These are phyloP conservation scores for Fusarium sp. DNA, from an alignment of 2,329 filamentous ascomycete genomes.

Conservation along the genomic window DNA sequence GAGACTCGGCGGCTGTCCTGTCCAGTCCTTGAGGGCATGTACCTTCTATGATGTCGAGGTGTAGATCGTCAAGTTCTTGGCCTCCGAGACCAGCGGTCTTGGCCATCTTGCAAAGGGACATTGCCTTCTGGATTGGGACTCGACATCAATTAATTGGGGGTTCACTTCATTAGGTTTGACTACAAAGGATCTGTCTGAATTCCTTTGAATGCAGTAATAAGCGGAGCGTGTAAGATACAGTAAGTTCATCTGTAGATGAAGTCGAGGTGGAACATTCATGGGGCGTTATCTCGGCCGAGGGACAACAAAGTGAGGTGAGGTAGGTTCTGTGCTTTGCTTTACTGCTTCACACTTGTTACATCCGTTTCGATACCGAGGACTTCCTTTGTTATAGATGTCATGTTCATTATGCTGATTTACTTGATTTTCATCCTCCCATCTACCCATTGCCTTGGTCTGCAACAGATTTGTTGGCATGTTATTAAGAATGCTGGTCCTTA, in stretches of 20 bases:
- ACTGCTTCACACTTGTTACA: constrained; percentile 36
- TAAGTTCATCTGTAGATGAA: background rate
- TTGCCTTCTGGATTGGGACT: constrained; percentile 11
- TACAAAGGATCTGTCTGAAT: background rate
- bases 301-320: background rate
- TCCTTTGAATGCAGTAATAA: constrained; percentile 6
- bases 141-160: constrained; percentile 2
- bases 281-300: constrained; percentile 28
- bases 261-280: constrained; percentile 32
- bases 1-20: constrained; percentile 19
- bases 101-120: constrained; percentile 18
- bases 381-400: background rate
- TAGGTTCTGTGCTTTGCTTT: background rate
- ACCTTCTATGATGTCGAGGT: constrained; percentile 36
- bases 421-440: constrained; percentile 15
- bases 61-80: constrained; percentile 37
- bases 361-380: constrained; percentile 15
- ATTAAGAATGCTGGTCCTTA: constrained; percentile 37
- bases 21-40: constrained; percentile 6
- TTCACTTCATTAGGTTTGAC: background rate
- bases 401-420: background rate
- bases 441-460: constrained; percentile 28
- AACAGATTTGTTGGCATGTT: constrained; percentile 31
- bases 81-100: constrained; percentile 25
- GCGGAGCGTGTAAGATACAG: constrained; percentile 5